phyloP scores from a whole-genome alignment of 176 grass and related monocot species.

The Avena insularis region DNA sequence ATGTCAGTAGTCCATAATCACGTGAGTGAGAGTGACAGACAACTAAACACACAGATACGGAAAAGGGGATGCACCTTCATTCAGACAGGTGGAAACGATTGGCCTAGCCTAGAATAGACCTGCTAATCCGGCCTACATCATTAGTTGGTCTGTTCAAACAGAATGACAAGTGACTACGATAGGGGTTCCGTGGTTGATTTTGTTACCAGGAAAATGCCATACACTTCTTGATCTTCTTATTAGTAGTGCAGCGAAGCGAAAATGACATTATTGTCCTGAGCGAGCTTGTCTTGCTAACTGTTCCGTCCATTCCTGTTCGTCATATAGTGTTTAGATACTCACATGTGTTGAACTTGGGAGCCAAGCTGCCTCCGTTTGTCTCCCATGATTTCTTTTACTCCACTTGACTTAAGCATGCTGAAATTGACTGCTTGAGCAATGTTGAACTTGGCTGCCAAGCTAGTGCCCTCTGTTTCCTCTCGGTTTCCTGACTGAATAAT shows the following conservation, averaged over 20 bases:
- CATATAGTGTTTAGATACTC: background rate
- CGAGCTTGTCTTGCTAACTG: background rate
- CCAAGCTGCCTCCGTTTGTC: conserved; percentile 1
- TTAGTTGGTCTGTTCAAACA: background rate
- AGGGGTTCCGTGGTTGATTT: background rate
- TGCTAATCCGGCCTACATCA: background rate
- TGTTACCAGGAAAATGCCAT: background rate
- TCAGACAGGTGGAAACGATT: background rate
- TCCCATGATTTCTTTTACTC: background rate
- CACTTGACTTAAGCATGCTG: conserved; percentile 14
- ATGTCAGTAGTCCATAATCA: background rate
- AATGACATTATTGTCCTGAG: conserved; percentile 30
- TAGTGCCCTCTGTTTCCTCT: conserved; percentile 20
- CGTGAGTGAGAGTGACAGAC: background rate
- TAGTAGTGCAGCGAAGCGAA: background rate
- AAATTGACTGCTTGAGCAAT: background rate
- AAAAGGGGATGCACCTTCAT: background rate
- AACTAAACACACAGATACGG: background rate
- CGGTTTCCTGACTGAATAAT: conserved; percentile 16
- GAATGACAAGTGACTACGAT: background rate
- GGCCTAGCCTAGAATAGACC: background rate
- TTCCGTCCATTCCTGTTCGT: background rate
- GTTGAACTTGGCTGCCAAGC: conserved; percentile 42
- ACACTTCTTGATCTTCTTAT: background rate
- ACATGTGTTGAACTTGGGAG: conserved; percentile 15